phyloP scores from a whole-genome alignment of 805 yeast species.

The Candida patagonica region DNA sequence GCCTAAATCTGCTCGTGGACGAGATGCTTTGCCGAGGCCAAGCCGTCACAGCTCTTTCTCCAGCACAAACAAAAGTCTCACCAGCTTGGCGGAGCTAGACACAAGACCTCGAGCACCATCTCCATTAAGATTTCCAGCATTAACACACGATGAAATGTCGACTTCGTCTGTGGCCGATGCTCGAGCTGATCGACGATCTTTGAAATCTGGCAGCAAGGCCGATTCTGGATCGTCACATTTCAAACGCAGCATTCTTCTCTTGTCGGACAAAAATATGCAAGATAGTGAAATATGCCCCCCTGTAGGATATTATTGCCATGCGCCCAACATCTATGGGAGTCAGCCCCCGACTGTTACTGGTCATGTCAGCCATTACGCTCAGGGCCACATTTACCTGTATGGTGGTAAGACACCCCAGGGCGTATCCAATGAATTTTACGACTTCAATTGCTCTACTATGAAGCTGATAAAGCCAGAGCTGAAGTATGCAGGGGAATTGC shows the following conservation, averaged over 20 bases:
- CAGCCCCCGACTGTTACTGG: slow-evolving; percentile 19
- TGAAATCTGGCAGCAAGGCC: background rate
- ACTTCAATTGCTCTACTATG: slow-evolving; percentile 15
- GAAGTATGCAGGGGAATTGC: slow-evolving; percentile 5
- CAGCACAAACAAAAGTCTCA: no score
- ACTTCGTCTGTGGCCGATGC: background rate
- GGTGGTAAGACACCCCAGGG: slow-evolving; percentile 18
- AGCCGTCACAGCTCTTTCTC: no score
- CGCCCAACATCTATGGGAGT: slow-evolving; percentile 18
- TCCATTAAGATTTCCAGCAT: no score
- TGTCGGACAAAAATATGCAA: background rate
- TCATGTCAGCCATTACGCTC: slow-evolving; percentile 14
- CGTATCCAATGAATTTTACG: slow-evolving; percentile 9
- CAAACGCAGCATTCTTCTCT: no score
- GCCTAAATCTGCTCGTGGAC: no score
- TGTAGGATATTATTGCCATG: slow-evolving; percentile 11
- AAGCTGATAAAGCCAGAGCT: slow-evolving; percentile 9
- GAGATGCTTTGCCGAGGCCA: no score
- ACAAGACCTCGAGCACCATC: no score
- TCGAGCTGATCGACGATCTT: background rate
- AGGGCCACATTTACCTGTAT: slow-evolving; percentile 14
- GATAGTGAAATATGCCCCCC: background rate
- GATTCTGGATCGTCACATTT: no score
- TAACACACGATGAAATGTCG: no score
- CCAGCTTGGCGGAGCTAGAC: no score